Evolutionary conservation across 2,329 filamentous ascomycete species (phyloP).

Genomic region (Alternaria hordeiaustralica): DNA sequence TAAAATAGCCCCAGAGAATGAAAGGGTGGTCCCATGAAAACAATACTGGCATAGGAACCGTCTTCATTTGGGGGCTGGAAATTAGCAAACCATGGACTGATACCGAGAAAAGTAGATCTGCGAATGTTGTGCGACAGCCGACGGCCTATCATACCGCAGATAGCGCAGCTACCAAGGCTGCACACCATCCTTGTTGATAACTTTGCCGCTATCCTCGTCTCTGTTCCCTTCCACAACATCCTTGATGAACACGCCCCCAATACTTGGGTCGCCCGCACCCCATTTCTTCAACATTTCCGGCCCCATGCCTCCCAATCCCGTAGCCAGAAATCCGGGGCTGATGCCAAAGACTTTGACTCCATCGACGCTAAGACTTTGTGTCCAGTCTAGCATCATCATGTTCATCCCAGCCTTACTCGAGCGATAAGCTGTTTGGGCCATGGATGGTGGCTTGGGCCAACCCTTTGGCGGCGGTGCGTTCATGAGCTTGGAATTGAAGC

Average conservation of each 20-base stretch:
- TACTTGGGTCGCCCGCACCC: conserved; percentile 47
- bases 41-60: background rate
- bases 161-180: conserved; percentile 46
- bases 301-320: conserved; percentile 48
- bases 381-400: conserved; percentile 60
- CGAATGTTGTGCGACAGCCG: background rate
- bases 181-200: conserved; percentile 44
- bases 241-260: conserved; percentile 48
- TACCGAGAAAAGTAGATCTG: background rate
- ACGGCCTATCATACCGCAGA: background rate
- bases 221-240: conserved; percentile 51
- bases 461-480: conserved; percentile 45
- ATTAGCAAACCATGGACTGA: background rate
- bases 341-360: conserved; percentile 57
- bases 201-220: conserved; percentile 49
- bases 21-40: background rate
- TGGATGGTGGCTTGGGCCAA: conserved; percentile 54
- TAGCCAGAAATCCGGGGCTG: conserved; percentile 57
- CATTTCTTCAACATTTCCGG: conserved; percentile 44
- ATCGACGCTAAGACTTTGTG: conserved; percentile 52
- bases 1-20: background rate
- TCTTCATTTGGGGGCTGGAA: background rate
- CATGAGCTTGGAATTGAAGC: conserved; percentile 30
- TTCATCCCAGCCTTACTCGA: conserved; percentile 56
- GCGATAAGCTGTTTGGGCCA: conserved; percentile 47